Conservation (phyloP, 2,329 filamentous ascomycete species). For the Neofusicoccum kwambonambiense region DNA sequence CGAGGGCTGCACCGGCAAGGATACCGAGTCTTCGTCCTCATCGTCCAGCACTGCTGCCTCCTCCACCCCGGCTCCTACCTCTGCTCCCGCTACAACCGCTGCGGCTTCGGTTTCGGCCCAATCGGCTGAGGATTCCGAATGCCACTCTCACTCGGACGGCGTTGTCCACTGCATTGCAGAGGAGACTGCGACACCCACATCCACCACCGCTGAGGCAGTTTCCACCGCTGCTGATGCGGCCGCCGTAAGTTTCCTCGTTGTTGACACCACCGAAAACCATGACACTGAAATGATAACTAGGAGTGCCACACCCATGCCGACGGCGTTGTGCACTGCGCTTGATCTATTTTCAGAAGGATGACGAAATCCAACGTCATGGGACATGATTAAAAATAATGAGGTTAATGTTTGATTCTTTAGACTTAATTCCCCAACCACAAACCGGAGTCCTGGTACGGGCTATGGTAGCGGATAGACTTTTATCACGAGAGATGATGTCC, state of each 20-base stretch:
- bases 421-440: not conserved
- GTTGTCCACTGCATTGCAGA: constrained; percentile 12
- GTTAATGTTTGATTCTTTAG: not conserved
- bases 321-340: constrained; percentile 3
- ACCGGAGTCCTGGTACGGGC: not conserved
- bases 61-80: not conserved
- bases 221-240: not conserved
- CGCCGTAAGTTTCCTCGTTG: not conserved
- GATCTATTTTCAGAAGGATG: not conserved
- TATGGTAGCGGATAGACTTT: not conserved
- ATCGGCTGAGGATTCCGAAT: not conserved
- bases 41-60: constrained; percentile 21
- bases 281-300: not conserved
- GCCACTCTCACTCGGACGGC: constrained; percentile 15
- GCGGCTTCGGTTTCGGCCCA: not conserved
- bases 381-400: not conserved
- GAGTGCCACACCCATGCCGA: constrained; percentile 12
- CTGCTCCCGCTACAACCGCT: not conserved
- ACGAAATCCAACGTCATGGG: not conserved
- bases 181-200: not conserved
- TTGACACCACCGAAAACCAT: not conserved
- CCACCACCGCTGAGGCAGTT: not conserved
- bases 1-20: constrained; percentile 58
- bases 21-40: not conserved
- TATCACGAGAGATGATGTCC: not conserved